Percentiles rank a stretch among this genome's conserved stretches.
These are phyloP conservation scores for Akanthomyces muscarius DNA, from an alignment of 2,329 filamentous ascomycete species.

Conservation along the genomic window DNA sequence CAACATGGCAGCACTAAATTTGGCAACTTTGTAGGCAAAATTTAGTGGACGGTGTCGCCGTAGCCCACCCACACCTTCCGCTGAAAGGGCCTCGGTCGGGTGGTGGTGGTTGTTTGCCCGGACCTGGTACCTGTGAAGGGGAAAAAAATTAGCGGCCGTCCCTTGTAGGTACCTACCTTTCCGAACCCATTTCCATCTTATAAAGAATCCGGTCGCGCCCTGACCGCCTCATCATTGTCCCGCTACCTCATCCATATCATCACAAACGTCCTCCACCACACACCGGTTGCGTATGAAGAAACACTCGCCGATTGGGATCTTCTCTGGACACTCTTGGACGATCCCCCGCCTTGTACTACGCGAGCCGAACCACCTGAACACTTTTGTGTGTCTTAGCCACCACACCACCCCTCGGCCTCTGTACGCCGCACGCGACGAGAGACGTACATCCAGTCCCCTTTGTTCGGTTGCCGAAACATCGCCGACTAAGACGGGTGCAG, in stretches of 20 bases:
- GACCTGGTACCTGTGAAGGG: neutral
- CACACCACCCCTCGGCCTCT: slow-evolving; percentile 17
- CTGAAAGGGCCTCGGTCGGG: too few species aligned
- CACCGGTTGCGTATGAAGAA: too few species aligned
- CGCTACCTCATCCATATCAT: neutral
- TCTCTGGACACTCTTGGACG: neutral
- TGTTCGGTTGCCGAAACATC: neutral
- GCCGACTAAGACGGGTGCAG: neutral
- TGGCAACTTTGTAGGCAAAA: neutral
- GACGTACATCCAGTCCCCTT: neutral
- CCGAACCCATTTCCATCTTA: neutral
- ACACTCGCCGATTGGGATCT: neutral
- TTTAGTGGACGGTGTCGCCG: neutral
- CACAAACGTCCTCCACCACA: neutral
- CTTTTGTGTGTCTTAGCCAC: slow-evolving; percentile 5
- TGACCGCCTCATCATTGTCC: neutral
- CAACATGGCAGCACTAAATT: neutral
- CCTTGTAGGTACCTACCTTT: neutral
- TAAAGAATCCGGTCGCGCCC: neutral
- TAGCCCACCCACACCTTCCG: neutral
- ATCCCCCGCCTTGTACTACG: neutral
- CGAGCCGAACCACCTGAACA: neutral
- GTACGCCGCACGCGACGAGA: slow-evolving; percentile 6
- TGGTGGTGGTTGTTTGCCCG: too few species aligned
- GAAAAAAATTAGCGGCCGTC: neutral